A percentile compares a stretch with the other conserved stretches of the same genome.
Conservation (phyloP, 768 basidiomycete species). For the Boletus rufocinnamomeus region DNA sequence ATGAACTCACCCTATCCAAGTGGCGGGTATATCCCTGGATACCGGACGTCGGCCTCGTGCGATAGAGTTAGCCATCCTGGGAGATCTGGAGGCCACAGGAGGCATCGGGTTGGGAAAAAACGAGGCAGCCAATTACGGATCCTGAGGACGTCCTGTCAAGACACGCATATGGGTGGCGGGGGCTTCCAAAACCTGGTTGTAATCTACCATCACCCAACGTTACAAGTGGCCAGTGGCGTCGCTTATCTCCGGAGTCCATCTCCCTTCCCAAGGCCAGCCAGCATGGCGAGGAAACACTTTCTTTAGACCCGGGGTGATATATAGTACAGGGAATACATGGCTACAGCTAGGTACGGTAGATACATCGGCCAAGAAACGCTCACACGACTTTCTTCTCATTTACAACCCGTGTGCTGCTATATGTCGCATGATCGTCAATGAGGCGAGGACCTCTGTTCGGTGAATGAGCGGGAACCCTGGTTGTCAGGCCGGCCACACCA, state of each 20-base stretch:
- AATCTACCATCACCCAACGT: slow-evolving; percentile 7
- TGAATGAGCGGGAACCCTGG: slow-evolving; percentile 15
- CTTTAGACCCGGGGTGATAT: slow-evolving; percentile 9
- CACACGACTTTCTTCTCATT: slow-evolving; percentile 6
- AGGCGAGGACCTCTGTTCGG: slow-evolving; percentile 56
- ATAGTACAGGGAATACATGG: slow-evolving; percentile 16
- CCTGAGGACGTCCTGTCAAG: not conserved
- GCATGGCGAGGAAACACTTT: not conserved
- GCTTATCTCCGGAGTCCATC: slow-evolving; percentile 10
- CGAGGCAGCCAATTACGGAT: not conserved
- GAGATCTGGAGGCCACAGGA: slow-evolving; percentile 2
- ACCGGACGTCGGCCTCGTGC: slow-evolving; percentile 14
- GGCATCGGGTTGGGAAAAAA: slow-evolving; percentile 6
- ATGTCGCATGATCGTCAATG: slow-evolving; percentile 65
- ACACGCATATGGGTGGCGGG: not conserved
- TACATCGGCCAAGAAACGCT: slow-evolving; percentile 11
- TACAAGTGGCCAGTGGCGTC: not conserved
- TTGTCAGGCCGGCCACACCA: slow-evolving; percentile 2
- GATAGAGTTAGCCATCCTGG: slow-evolving; percentile 19
- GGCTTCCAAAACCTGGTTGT: not conserved
- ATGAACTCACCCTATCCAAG: not conserved
- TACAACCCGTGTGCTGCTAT: slow-evolving; percentile 50
- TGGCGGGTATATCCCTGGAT: slow-evolving; percentile 6
- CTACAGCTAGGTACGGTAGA: slow-evolving; percentile 11
- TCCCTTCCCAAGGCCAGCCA: not conserved